Evolutionary conservation across 2,329 filamentous ascomycete genomes (phyloP).

Genomic region (Cladosporium austrohemisphaericum): DNA sequence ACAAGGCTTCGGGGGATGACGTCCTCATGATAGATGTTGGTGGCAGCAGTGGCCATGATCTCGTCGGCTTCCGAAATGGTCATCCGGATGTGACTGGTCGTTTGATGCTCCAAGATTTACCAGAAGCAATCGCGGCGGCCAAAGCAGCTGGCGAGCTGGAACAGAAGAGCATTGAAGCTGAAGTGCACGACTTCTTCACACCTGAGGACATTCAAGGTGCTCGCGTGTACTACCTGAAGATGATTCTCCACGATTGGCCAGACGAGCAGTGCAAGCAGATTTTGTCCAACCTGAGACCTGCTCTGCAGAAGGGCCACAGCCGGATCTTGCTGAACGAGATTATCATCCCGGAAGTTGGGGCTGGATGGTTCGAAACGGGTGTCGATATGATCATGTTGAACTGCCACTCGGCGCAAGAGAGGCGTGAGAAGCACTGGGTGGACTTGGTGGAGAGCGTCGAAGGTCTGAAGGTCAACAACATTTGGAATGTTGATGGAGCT

Average conservation of each 20-base stretch:
- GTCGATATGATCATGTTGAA: slow-evolving; percentile 21
- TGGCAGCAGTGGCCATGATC: slow-evolving; percentile 25
- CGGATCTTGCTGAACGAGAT: slow-evolving; percentile 25
- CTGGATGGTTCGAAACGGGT: slow-evolving; percentile 17
- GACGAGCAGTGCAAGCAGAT: slow-evolving; percentile 20
- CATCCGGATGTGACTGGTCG: slow-evolving; percentile 19
- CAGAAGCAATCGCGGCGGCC: slow-evolving; percentile 9
- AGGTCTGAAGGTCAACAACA: not conserved
- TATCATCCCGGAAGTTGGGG: slow-evolving; percentile 19
- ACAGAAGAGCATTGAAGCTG: slow-evolving; percentile 17
- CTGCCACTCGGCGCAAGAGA: slow-evolving; percentile 15
- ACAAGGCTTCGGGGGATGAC: slow-evolving; percentile 9
- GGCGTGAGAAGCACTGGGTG: slow-evolving; percentile 3
- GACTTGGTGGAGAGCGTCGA: not conserved
- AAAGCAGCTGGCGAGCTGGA: slow-evolving; percentile 16
- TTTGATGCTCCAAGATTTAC: slow-evolving; percentile 28
- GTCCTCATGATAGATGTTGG: slow-evolving; percentile 28
- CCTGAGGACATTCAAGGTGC: slow-evolving; percentile 29
- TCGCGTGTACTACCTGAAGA: slow-evolving; percentile 17
- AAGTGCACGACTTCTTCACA: slow-evolving; percentile 33
- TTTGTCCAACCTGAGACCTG: slow-evolving; percentile 16
- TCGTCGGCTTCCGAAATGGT: slow-evolving; percentile 18
- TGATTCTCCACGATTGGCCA: slow-evolving; percentile 24
- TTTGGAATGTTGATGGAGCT: slow-evolving; percentile 6
- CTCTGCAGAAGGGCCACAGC: slow-evolving; percentile 20